Evolutionary conservation across 2,329 filamentous ascomycete genomes (phyloP).

Genomic region (Aspergillus brasiliensis): DNA sequence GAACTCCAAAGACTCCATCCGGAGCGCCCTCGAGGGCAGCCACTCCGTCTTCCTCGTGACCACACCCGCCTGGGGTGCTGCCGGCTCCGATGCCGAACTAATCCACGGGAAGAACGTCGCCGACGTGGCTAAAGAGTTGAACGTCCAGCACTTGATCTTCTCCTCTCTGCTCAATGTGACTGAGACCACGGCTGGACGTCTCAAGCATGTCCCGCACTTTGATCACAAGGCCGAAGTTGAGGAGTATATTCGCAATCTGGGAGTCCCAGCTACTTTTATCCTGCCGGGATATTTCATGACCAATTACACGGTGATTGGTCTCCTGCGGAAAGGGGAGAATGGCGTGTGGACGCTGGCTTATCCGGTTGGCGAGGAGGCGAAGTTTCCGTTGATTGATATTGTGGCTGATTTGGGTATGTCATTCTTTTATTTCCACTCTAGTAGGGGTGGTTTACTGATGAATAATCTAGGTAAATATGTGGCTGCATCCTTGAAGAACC

Average conservation of each 20-base stretch:
- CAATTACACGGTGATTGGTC: conserved; percentile 31
- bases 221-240: conserved; percentile 46
- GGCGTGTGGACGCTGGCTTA: conserved; percentile 30
- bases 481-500: conserved; percentile 38
- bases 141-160: conserved; percentile 44
- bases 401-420: conserved; percentile 21
- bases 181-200: conserved; percentile 36
- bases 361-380: conserved; percentile 29
- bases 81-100: conserved; percentile 27
- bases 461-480: conserved; percentile 26
- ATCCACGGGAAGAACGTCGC: conserved; percentile 42
- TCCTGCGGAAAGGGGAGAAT: conserved; percentile 31
- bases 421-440: background rate
- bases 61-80: conserved; percentile 36
- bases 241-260: conserved; percentile 37
- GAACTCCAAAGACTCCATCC: conserved; percentile 42
- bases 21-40: conserved; percentile 44
- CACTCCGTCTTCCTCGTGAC: conserved; percentile 56
- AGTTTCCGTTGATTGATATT: conserved; percentile 50
- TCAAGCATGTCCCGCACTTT: conserved; percentile 40
- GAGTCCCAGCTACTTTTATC: conserved; percentile 44
- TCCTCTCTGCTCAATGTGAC: conserved; percentile 38
- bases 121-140: conserved; percentile 39
- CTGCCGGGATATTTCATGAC: conserved; percentile 49
- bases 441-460: background rate